Base-by-base conservation (phyloP, 1,284 basidiomycete genomes). In the Vanrija humicola region DNA sequence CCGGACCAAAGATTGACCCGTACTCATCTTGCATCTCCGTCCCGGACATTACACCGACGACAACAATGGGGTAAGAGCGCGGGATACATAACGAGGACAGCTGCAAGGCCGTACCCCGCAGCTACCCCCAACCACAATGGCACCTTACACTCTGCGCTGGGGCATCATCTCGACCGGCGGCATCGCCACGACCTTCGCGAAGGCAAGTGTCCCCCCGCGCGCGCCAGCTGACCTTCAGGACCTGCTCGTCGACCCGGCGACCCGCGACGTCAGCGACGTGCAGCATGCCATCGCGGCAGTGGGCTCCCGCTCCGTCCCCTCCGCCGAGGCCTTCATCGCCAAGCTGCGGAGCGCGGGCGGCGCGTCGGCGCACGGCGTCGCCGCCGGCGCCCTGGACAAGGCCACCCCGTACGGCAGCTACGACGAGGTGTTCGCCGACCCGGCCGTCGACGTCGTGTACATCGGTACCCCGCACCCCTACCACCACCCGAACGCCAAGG, bases 381-480 rank as follows among this genome's bases (percentile, higher is more conserved):
- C 60, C 43, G 52, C 65, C 18, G 68, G 67, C 9, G 6, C 42
- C 12, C 43, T 70, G 45, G 62, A 70, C 14, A 51, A 47, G 3
- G 82, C 85, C 64, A 86, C 85, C 64, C 83, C 84, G 4, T 90
- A 86, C 63, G 89, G 87, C 10, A 82, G 80, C 19, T 94, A 95
- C 68, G 81, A 83, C 46, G 85, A 86, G 54, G 83, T 94, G 1
- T 90, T 84, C 64, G 78, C 80, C 12, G 87, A 92, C 68, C 78
- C 79, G 61, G 84, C 9, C 45, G 84, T 90, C 14, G 83, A 89
- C 63, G 86, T 80, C 3, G 78, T 90, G 48, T 90, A 89, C 73
- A 85, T 90, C 47, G 87, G 87, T 10, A 90, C 90, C 1, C 90
- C 90, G 5, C 88, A 92, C 68, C 86, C 88, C 2, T 79, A 81